Evolutionary conservation across 768 basidiomycete species (phyloP).

Genomic region (Multifurca ochricompacta): DNA sequence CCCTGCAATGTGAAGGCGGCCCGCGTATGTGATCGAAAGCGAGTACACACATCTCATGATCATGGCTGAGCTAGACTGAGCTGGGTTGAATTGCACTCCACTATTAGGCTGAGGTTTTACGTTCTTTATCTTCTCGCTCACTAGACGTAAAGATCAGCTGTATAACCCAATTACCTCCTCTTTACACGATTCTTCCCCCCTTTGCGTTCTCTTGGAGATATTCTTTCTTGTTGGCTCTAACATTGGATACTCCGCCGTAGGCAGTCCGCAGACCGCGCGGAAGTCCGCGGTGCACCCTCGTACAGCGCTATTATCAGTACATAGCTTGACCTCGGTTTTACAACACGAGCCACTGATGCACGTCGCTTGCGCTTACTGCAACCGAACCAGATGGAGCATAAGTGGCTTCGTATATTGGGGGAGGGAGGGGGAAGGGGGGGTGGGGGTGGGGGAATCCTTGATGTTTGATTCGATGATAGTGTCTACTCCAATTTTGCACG

Average conservation of each 20-base stretch:
- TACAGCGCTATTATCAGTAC: background rate
- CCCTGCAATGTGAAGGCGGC: background rate
- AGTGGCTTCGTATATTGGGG: background rate
- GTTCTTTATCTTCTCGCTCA: slow-evolving; percentile 24
- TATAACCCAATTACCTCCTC: too few species aligned
- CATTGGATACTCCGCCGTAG: background rate
- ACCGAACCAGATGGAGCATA: background rate
- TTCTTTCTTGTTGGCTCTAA: background rate
- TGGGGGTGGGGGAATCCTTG: too few species aligned
- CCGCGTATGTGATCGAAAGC: too few species aligned
- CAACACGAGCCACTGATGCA: background rate
- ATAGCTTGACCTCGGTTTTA: background rate
- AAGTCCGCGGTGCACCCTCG: background rate
- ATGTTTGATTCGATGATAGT: slow-evolving; percentile 7
- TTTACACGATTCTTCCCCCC: background rate
- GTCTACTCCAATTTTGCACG: background rate
- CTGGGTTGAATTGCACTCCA: too few species aligned
- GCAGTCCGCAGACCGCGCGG: background rate
- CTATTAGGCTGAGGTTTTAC: slow-evolving; percentile 22
- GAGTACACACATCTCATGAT: too few species aligned
- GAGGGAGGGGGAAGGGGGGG: too few species aligned
- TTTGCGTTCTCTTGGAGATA: slow-evolving; percentile 5
- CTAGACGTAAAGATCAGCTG: slow-evolving; percentile 9
- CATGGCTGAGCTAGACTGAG: too few species aligned
- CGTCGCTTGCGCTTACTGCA: background rate